These are phyloP conservation scores for Globisporangium iwayamae DNA, from an alignment of 352 stramenopile genomes.

Conservation along the genomic window DNA sequence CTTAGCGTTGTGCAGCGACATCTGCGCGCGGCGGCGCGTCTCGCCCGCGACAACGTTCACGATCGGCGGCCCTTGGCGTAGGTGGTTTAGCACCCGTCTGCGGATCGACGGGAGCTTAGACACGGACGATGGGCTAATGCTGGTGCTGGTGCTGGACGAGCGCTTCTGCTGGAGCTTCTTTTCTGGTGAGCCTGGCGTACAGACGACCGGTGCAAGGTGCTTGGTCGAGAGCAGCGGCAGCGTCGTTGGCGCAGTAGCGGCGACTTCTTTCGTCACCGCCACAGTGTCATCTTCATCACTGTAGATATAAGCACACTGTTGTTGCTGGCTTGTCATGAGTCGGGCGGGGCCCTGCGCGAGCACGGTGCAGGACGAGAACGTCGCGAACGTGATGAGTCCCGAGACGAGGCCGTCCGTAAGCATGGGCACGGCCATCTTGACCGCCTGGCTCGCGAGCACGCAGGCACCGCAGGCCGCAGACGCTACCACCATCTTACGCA, in stretches of 20 bases:
- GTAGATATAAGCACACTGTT: not conserved
- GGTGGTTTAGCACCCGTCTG: conserved; percentile 39
- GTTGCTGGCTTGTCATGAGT: conserved; percentile 12
- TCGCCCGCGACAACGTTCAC: conserved; percentile 60
- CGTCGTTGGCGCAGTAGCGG: conserved; percentile 14
- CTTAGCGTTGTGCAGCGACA: conserved; percentile 44
- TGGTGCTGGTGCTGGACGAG: not conserved
- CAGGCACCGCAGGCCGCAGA: conserved; percentile 15
- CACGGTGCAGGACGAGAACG: conserved; percentile 40
- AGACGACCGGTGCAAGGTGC: conserved; percentile 17
- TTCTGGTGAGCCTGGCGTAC: conserved; percentile 2
- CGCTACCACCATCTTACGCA: conserved; percentile 19
- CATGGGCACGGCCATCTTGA: conserved; percentile 24
- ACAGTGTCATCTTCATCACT: not conserved
- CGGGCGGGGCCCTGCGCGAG: conserved; percentile 26
- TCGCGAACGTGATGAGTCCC: conserved; percentile 47
- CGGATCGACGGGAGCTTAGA: conserved; percentile 25
- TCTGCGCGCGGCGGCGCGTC: conserved; percentile 48
- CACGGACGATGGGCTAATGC: not conserved
- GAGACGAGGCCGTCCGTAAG: conserved; percentile 31
- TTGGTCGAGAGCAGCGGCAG: conserved; percentile 25
- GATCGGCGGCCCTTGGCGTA: conserved; percentile 34
- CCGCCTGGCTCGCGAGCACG: conserved; percentile 11
- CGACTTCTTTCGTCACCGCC: conserved; percentile 7
- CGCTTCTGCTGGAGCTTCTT: conserved; percentile 2